These are phyloP conservation scores for Dispira simplex DNA, from an alignment of 192 early-diverging fungal species.

Conservation along the genomic window DNA sequence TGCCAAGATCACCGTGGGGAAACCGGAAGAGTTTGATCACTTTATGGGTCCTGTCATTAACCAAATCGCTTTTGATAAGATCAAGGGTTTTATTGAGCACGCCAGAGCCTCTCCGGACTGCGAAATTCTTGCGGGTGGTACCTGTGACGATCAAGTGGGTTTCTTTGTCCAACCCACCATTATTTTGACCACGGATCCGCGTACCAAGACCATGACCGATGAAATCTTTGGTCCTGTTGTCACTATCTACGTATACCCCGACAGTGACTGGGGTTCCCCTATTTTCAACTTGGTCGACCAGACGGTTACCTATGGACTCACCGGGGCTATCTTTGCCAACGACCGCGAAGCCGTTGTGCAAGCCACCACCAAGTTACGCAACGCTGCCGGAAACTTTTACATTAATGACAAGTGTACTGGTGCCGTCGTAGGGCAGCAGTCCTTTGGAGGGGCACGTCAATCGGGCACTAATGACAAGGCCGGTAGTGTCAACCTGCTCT, in stretches of 20 bases:
- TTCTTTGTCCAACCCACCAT: conserved; percentile 89
- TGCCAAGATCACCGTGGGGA: conserved; percentile 68
- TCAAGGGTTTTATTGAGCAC: conserved; percentile 77
- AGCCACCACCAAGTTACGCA: conserved; percentile 58
- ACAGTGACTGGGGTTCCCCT: conserved; percentile 56
- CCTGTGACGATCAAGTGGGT: conserved; percentile 69
- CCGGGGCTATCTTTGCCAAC: conserved; percentile 79
- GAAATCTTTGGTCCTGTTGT: conserved; percentile 97
- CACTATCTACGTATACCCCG: conserved; percentile 82
- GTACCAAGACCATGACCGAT: conserved; percentile 72
- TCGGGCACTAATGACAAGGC: conserved; percentile 99
- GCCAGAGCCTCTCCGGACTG: conserved; percentile 50
- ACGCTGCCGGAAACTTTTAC: conserved; percentile 96
- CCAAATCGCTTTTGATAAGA: conserved; percentile 83
- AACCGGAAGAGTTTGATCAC: conserved; percentile 73
- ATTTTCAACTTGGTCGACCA: conserved; percentile 58
- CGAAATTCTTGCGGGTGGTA: conserved; percentile 83
- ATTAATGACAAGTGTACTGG: conserved; percentile 99
- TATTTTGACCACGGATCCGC: conserved; percentile 69
- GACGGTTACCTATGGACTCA: conserved; percentile 79
- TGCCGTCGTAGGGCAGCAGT: conserved; percentile 94
- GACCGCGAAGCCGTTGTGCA: conserved; percentile 64
- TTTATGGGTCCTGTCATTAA: conserved; percentile 88
- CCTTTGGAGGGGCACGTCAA: conserved; percentile 86
- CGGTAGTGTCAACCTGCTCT: conserved; percentile 60